Evolutionary conservation across 257 asterid genomes (phyloP).

Genomic region (Salvia hispanica): DNA sequence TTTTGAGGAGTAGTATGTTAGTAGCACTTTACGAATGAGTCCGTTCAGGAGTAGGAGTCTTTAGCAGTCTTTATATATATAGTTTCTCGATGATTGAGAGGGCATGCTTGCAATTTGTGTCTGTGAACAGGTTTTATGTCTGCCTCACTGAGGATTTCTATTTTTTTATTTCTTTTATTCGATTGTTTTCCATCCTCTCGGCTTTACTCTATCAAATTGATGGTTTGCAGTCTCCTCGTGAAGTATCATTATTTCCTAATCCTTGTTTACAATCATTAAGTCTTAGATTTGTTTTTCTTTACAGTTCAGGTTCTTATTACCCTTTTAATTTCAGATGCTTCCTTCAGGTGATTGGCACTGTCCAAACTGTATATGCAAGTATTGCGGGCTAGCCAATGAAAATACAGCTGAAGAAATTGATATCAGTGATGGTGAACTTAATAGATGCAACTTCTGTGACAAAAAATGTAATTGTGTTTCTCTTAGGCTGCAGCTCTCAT

Average conservation of each 20-base stretch:
- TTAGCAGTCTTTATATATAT: too few relatives aligned
- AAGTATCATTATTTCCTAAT: not conserved
- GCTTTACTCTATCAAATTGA: not conserved
- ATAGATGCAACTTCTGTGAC: constrained; percentile 73
- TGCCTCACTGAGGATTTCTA: too few relatives aligned
- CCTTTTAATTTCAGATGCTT: constrained; percentile 59
- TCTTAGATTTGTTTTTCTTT: constrained; percentile 15
- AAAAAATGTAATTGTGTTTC: constrained; percentile 67
- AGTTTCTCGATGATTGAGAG: too few relatives aligned
- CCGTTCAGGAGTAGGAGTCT: too few relatives aligned
- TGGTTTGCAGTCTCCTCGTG: not conserved
- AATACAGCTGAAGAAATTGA: constrained; percentile 40
- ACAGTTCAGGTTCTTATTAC: constrained; percentile 21
- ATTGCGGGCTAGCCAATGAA: constrained; percentile 57
- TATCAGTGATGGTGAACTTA: constrained; percentile 44
- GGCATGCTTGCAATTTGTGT: too few relatives aligned
- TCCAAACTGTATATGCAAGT: constrained; percentile 83
- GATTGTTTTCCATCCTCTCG: too few relatives aligned
- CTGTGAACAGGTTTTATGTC: too few relatives aligned
- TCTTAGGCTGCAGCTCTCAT: constrained; percentile 24
- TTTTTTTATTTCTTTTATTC: too few relatives aligned
- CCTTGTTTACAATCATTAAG: constrained; percentile 9
- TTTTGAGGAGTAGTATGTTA: too few relatives aligned
- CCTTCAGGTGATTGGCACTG: constrained; percentile 98
- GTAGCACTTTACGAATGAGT: too few relatives aligned